Base-by-base conservation (phyloP, 2,329 filamentous ascomycete genomes). In the Neonectria magnoliae region DNA sequence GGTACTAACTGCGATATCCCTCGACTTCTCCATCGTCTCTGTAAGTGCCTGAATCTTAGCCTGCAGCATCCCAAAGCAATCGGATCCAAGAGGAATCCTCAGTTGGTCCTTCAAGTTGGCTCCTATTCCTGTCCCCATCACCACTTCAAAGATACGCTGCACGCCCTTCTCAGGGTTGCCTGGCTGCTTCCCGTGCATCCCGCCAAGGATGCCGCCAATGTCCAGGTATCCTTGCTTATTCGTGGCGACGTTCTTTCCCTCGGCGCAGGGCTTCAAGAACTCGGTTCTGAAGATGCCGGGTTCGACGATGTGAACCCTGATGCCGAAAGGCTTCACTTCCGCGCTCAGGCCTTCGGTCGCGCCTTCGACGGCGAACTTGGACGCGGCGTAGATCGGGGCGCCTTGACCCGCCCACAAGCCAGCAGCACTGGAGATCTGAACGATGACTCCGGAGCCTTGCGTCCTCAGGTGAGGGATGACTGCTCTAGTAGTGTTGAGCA, bases 211-310 rank as follows among this genome's bases (percentile, higher is more conserved):
- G 2, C 13, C 22, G 20, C 45, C 20, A 10, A 62, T 57, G 13
- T 57, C 60, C 2, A 53, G 14, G 9, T 62, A 57, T 3, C 53
- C 36, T 2, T 62, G 53, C 25, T 57, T 53, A 6, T n/a, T 38
- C 9, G 11, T 5, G n/a, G 5, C 18, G 2, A 57, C 27, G 10
- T 57, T 57, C 25, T 57, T 47, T 20, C 53, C 60, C 18, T 57
- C 62, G 2, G 65, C 36, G 13, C 64, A 25, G 10, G 44, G 16
- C 16, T 48, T 33, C 14, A 84, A 75, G 56, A 85, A 80, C 0
- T 73, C 75, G 1, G 82, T 85, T 4, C 83, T 78, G 73, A 85
- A 85, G 64, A 81, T 80, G 1, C 83, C 83, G 1, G 82, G 82
- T 65, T 84, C 82, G 31, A 85, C 72, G 18, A 78, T 64, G 7